Evolutionary conservation across 306 rosid species (phyloP), one percentile per base, ranked within the genome.

Genomic region (Cucumis hystrix): DNA sequence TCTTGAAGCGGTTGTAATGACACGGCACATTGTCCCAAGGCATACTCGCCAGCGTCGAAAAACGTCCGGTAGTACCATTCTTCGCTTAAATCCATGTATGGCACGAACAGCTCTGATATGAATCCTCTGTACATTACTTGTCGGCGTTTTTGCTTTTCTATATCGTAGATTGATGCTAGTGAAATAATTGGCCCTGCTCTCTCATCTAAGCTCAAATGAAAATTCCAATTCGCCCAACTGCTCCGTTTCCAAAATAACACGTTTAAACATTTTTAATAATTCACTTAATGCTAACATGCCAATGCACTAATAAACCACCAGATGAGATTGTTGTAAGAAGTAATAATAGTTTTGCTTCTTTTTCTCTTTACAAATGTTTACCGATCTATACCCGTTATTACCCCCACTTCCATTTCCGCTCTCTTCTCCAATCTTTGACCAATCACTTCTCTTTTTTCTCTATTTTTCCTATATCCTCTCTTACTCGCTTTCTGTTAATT

Each of bases 31-130:
- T 83, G 90, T 6, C 96, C 97, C 12, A 85, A 83, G 3, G 89
- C 88, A 43, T 28, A 87, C 77, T 89, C 97, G 0, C 91, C 92
- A 20, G 68, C 40, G 20, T 91, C 93, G 30, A 89, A 83, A 76
- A 75, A 84, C 11, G 88, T 85, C 35, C 74, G 80, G 79, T 80
- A 87, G 66, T 82, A 89, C 88, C 88, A 82, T 13, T 91, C 97
- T n/a, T 79, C 86, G 4, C 85, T 79, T 65, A 89, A 91, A 73
- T 91, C 93, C 90, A 86, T 89, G 78, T 91, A 91, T 12, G 91
- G 89, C 67, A 87, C 85, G 66, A 83, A 87, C 4, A 86, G 7
- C 80, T 91, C 95, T 3, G 94, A 86, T 75, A 88, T 73, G 67
- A 78, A 88, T 3, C 85, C 94, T 82, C 80, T 85, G 76, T 91